Conservation (phyloP, 305 asterid species). For the Lippia alba region DNA sequence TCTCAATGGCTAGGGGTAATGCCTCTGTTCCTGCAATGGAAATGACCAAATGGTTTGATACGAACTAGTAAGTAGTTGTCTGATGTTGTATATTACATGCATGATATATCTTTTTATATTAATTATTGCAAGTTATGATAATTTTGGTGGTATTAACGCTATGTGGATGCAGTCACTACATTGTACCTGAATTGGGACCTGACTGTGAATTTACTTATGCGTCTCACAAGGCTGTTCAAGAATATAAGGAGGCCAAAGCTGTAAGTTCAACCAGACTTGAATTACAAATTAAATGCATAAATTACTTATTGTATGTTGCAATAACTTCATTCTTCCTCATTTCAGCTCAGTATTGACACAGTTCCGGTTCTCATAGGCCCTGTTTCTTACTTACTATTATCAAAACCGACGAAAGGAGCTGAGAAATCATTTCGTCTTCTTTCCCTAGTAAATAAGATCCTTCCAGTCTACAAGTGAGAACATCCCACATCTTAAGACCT, state of each 20-base stretch:
- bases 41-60: constrained; percentile 75
- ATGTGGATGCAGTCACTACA: constrained; percentile 56
- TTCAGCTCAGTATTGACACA: constrained; percentile 69
- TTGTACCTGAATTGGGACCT: constrained; percentile 70
- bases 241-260: constrained; percentile 67
- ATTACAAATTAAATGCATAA: neutral
- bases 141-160: constrained; percentile 10
- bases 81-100: constrained; percentile 1
- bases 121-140: neutral
- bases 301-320: constrained; percentile 7
- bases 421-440: constrained; percentile 61
- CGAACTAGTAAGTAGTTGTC: constrained; percentile 59
- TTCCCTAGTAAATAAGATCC: constrained; percentile 59
- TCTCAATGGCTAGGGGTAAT: constrained; percentile 73
- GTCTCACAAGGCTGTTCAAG: constrained; percentile 68
- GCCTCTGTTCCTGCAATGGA: constrained; percentile 70
- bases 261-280: constrained; percentile 40
- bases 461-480: constrained; percentile 72
- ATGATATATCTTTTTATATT: neutral
- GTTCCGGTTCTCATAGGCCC: constrained; percentile 72
- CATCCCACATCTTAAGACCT: constrained; percentile 19
- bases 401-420: constrained; percentile 67
- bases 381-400: constrained; percentile 61
- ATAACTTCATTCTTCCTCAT: constrained; percentile 21
- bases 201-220: constrained; percentile 56